Base-by-base conservation (phyloP, 1,284 basidiomycete species). In the Golubevia sp. region DNA sequence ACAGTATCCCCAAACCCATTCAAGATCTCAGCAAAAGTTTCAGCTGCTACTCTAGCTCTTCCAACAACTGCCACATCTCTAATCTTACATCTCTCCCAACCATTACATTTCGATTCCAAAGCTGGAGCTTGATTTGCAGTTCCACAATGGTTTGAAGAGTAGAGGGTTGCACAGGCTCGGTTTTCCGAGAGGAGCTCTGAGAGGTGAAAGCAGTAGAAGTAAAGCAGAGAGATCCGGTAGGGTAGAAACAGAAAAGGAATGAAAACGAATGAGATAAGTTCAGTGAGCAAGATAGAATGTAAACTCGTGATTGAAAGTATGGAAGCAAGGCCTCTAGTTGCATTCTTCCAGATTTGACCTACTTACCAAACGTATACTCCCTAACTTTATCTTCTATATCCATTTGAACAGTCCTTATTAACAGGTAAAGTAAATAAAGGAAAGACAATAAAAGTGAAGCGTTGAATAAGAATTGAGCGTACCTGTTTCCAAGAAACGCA, bases 1-100 rank as follows among this genome's bases (percentile, higher is more conserved):
- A 98, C 95, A 51, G 92, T 91, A 81, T 98, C 96, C 27, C 98
- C 92, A 82, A 99, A 99, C 6, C 92, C 90, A 84, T 98, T 97
- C 74, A 97, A 90, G 48, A 97, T 92, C 75, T 97, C 95, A 55
- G 93, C 96, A 83, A 98, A 91, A 55, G 96, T 90, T 86, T 98
- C 94, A 59, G 96, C 94, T 53, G 92, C 91, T 71, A 98, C 91
- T 70, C 89, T 90, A 61, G 94, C 92, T 56, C 93, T 91, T 0
- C 94, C 94, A 23, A 97, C 89, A 44, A 91, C 90, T 25, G 90
- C 90, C 52, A 94, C 94, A 86, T 97, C 94, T 61, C 92, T 91
- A 83, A 91, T 90, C 92, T 97, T 97, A 84, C 96, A 99, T n/a
- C 89, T 89, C 77, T 95, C 92, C 96, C 96, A 98, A 61, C 88